Evolutionary conservation across 768 basidiomycete species (phyloP), one percentile per base, ranked within the genome.

Genomic region (Leccinum boreale): DNA sequence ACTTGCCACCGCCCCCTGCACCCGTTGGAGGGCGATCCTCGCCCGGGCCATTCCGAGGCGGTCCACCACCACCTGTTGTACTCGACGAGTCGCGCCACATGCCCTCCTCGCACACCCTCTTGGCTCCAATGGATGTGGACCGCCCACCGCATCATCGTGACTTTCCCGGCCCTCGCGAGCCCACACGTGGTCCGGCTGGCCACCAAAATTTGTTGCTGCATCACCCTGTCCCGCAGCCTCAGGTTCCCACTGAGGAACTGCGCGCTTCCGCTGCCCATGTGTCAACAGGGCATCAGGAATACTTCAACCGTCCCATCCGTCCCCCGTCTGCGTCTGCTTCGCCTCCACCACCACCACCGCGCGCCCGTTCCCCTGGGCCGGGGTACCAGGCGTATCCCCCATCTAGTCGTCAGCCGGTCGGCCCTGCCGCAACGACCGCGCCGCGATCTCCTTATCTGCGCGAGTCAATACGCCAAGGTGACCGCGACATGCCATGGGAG

Each of bases 61-160:
- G 90, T 2, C 87, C 89, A 3, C 91, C 90, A 0, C 90, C 91
- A 6, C 90, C 91, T 11, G 86, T 92, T 42, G 80, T 89, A 52
- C 73, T 92, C 9, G 90, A 92, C 59, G 91, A 92, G 64, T 77
- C 77, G 7, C 81, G 87, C n/a, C 87, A 89, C 54, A 68, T 77
- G 1, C 81, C 82, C 9, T 81, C 84, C 4, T 36, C 35, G 6
- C 87, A 90, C 59, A 83, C 87, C 0, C 86, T 82, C 2, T 77
- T 93, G 23, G 90, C 90, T 5, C 90, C 90, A 0, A 93, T 93
- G 90, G 81, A 76, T 12, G 79, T 88, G 8, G 86, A 89, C 53
- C 78, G 84, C 5, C 82, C 82, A 26, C 65, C 70, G 58, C 73
- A 78, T 56, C 83, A 81, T 39, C 81, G 86, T 19, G 86, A 87